Conservation (phyloP, 352 stramenopile genomes). For the Thraustochytrium striatum region DNA sequence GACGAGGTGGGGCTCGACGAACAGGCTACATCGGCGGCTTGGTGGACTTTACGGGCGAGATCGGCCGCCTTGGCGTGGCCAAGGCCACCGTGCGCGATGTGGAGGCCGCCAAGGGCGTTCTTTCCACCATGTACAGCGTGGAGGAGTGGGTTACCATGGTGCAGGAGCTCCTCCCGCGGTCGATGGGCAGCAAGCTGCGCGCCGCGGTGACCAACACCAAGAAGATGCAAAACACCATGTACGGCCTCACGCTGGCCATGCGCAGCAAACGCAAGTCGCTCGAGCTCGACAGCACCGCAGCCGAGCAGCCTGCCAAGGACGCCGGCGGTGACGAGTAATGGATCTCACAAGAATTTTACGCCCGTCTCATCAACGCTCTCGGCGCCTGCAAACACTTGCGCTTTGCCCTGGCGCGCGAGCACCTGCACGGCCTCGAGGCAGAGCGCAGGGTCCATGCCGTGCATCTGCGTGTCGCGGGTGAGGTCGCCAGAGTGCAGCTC, state of each 20-base stretch:
- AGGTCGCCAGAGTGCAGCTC: slow-evolving; percentile 35
- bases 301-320: not conserved
- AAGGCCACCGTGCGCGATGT: slow-evolving; percentile 53
- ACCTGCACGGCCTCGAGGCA: not conserved
- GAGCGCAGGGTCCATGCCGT: slow-evolving; percentile 14
- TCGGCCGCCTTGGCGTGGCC: slow-evolving; percentile 54
- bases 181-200: slow-evolving; percentile 20
- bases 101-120: slow-evolving; percentile 46
- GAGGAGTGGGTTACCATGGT: slow-evolving; percentile 30
- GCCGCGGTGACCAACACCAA: not conserved
- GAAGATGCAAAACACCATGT: slow-evolving; percentile 36
- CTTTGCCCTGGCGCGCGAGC: slow-evolving; percentile 6
- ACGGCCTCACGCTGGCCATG: slow-evolving; percentile 20
- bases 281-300: slow-evolving; percentile 1
- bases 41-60: slow-evolving; percentile 57
- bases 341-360: slow-evolving; percentile 48
- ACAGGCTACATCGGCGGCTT: slow-evolving; percentile 53
- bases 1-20: slow-evolving; percentile 19
- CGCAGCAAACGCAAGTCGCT: slow-evolving; percentile 10
- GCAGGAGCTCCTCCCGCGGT: not conserved
- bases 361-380: slow-evolving; percentile 34
- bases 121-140: not conserved
- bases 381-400: slow-evolving; percentile 14
- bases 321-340: no score
- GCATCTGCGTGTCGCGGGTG: not conserved